Conservation (phyloP, 768 basidiomycete genomes). For the Clavulina sp. region DNA sequence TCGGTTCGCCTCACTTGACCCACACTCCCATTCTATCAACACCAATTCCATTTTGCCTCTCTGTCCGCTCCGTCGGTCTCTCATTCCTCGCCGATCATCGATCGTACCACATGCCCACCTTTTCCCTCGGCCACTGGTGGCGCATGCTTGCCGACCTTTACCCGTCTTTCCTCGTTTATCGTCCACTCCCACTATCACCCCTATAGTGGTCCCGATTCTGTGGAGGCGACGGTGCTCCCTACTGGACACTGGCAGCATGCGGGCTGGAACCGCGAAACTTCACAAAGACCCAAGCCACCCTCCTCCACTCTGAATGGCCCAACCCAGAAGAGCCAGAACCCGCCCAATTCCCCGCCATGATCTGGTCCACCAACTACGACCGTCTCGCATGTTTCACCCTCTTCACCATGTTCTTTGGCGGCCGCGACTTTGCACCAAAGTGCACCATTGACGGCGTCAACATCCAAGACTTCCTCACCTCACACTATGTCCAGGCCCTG, state of each 20-base stretch:
- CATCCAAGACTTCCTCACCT: conserved; percentile 77
- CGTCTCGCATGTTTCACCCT: conserved; percentile 74
- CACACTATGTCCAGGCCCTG: conserved; percentile 58
- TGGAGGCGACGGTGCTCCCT: conserved; percentile 87
- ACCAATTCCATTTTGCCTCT: no score
- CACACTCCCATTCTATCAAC: background rate
- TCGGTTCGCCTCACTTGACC: background rate
- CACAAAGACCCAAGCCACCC: conserved; percentile 67
- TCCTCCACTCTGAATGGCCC: conserved; percentile 83
- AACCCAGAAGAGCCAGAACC: conserved; percentile 44
- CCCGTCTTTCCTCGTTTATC: no score
- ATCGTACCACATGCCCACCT: background rate
- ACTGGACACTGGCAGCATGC: conserved; percentile 81
- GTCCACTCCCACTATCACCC: no score
- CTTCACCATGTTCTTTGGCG: conserved; percentile 91
- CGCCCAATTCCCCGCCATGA: conserved; percentile 70
- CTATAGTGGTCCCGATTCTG: conserved; percentile 85
- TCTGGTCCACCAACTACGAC: conserved; percentile 93
- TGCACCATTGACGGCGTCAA: conserved; percentile 83
- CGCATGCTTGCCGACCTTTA: conserved; percentile 6
- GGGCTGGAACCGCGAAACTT: conserved; percentile 78
- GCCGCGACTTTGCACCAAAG: conserved; percentile 73
- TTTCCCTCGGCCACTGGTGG: background rate
- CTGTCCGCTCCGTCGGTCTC: no score
- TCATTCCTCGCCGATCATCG: conserved; percentile 3